Conservation (phyloP, 345 rosid genomes). For the Barbarea vulgaris region DNA sequence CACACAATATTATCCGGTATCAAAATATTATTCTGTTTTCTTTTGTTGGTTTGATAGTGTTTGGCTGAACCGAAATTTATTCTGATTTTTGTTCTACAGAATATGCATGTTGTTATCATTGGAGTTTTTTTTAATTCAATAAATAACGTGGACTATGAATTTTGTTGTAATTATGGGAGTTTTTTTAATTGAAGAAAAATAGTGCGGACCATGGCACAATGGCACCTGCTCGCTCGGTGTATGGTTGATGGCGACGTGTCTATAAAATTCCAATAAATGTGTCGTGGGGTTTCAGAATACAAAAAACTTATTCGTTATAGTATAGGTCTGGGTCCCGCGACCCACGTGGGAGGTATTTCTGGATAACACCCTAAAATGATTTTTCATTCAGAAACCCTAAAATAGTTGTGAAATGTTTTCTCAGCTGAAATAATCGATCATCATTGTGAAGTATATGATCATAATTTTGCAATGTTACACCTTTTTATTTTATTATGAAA, state of each 20-base stretch:
- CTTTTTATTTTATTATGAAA: too few relatives aligned
- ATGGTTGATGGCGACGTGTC: constrained; percentile 34
- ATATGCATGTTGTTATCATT: constrained; percentile 10
- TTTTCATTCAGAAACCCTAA: not conserved
- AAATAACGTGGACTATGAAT: constrained; percentile 24
- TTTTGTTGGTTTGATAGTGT: not conserved
- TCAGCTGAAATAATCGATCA: not conserved
- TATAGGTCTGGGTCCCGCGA: constrained; percentile 9
- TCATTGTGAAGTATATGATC: not conserved
- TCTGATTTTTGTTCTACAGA: not conserved
- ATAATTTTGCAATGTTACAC: not conserved
- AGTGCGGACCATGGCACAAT: constrained; percentile 28
- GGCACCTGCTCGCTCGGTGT: constrained; percentile 31
- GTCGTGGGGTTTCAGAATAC: constrained; percentile 38
- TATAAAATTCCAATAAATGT: constrained; percentile 31
- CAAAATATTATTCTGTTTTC: not conserved
- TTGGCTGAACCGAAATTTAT: not conserved
- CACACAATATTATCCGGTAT: not conserved
- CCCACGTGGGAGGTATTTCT: constrained; percentile 52
- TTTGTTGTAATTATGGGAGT: not conserved
- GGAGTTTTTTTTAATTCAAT: not conserved
- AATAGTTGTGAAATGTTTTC: not conserved
- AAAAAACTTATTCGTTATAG: constrained; percentile 29
- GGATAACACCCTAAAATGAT: constrained; percentile 10
- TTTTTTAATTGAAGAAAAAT: not conserved